phyloP scores from a whole-genome alignment of 2,329 filamentous ascomycete genomes.

The Torrubiella hemipterigena region DNA sequence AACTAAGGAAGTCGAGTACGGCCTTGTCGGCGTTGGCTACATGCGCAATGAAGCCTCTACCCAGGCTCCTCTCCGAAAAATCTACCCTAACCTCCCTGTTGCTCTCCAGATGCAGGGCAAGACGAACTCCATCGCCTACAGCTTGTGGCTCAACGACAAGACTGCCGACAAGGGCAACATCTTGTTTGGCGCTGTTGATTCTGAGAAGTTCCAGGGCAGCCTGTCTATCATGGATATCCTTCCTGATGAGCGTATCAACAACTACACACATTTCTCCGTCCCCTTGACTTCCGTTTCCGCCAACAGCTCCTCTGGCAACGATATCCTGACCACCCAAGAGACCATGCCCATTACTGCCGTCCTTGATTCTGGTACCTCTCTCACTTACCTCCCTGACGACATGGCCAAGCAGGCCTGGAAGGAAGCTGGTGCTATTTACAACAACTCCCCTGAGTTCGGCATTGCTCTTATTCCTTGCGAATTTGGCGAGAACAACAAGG shows the following conservation, averaged over 20 bases:
- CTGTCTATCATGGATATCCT: constrained; percentile 49
- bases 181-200: constrained; percentile 73
- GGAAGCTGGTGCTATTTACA: constrained; percentile 41
- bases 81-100: constrained; percentile 50
- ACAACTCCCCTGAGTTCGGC: constrained; percentile 16
- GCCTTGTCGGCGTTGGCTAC: constrained; percentile 50
- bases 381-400: constrained; percentile 56
- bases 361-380: constrained; percentile 64
- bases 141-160: constrained; percentile 53
- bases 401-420: constrained; percentile 41
- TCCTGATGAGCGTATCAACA: constrained; percentile 24
- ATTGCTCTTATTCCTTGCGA: constrained; percentile 38
- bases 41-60: constrained; percentile 36
- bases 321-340: constrained; percentile 27
- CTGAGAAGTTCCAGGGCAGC: constrained; percentile 55
- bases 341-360: constrained; percentile 49
- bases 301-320: constrained; percentile 34
- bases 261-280: constrained; percentile 35
- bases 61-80: constrained; percentile 13
- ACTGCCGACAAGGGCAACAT: constrained; percentile 55
- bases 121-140: constrained; percentile 59
- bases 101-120: constrained; percentile 49
- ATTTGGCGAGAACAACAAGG: constrained; percentile 27
- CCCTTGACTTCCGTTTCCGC: constrained; percentile 34
- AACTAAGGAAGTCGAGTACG: constrained; percentile 44